A percentile compares a stretch with the other conserved stretches of the same genome.
Conservation (phyloP, 2,329 filamentous ascomycete species). For the Aspergillus bombycis region DNA sequence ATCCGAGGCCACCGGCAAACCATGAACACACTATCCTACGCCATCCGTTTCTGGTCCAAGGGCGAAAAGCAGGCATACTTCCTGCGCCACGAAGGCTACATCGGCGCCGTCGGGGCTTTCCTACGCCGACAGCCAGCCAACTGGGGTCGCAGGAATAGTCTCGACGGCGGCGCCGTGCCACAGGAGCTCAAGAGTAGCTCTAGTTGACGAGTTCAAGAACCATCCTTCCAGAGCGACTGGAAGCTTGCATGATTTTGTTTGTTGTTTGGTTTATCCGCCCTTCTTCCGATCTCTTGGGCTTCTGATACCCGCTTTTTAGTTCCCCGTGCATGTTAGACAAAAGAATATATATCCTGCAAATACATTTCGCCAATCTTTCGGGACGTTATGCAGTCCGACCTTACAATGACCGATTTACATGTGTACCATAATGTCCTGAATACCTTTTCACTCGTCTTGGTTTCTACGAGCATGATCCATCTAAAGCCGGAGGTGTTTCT, state of each 20-base stretch:
- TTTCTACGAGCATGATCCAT: neutral
- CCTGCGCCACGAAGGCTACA: slow-evolving; percentile 90
- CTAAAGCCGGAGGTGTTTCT: neutral
- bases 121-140: slow-evolving; percentile 86
- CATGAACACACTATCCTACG: slow-evolving; percentile 95
- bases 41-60: slow-evolving; percentile 97
- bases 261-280: slow-evolving; percentile 15
- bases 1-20: slow-evolving; percentile 96
- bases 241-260: slow-evolving; percentile 18
- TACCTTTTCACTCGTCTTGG: neutral
- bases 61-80: slow-evolving; percentile 96
- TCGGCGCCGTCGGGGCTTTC: slow-evolving; percentile 92
- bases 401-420: neutral
- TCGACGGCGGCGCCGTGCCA: slow-evolving; percentile 56
- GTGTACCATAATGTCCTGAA: neutral
- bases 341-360: slow-evolving; percentile 2
- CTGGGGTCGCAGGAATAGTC: slow-evolving; percentile 82
- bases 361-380: neutral
- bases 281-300: slow-evolving; percentile 3
- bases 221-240: neutral
- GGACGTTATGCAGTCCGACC: neutral
- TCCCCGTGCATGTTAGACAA: slow-evolving; percentile 11
- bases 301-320: slow-evolving; percentile 11
- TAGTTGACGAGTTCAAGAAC: neutral
- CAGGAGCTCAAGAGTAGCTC: slow-evolving; percentile 21